Conservation (phyloP, 805 yeast species). For the Nakazawaea molendinolei region DNA sequence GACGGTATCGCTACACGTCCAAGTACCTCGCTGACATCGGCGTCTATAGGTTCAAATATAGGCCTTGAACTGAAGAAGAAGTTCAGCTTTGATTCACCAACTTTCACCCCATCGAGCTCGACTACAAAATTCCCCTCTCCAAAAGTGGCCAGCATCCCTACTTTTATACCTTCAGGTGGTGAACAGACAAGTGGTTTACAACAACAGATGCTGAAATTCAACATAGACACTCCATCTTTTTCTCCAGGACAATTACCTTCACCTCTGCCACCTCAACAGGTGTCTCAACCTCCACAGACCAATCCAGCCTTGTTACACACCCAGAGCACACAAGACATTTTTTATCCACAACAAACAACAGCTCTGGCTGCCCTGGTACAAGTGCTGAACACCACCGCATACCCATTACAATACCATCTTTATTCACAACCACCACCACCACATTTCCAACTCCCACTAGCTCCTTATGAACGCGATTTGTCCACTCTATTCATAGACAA, state of each 20-base stretch:
- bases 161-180: constrained; percentile 34
- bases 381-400: constrained; percentile 20
- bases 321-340: constrained; percentile 20
- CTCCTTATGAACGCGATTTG: constrained; percentile 66
- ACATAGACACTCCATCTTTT: constrained; percentile 33
- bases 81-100: too few relatives aligned
- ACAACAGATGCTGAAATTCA: constrained; percentile 24
- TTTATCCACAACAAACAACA: constrained; percentile 23
- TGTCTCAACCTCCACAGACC: constrained; percentile 9
- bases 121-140: constrained; percentile 45
- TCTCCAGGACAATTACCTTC: constrained; percentile 11
- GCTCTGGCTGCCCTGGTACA: neutral
- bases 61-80: too few relatives aligned
- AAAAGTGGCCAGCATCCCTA: constrained; percentile 37
- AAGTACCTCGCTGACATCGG: constrained; percentile 6
- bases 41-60: too few relatives aligned
- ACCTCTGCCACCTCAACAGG: constrained; percentile 10
- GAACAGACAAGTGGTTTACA: constrained; percentile 13
- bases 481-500: constrained; percentile 67
- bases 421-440: constrained; percentile 91
- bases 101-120: constrained; percentile 44
- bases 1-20: constrained; percentile 13
- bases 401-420: constrained; percentile 71
- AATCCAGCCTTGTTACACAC: constrained; percentile 11
- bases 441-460: constrained; percentile 49